A percentile compares a stretch with the other conserved stretches of the same genome.
Evolutionary conservation across 495 filamentous ascomycete species (phyloP).

Genomic region (Hyaloscypha hepaticicola): DNA sequence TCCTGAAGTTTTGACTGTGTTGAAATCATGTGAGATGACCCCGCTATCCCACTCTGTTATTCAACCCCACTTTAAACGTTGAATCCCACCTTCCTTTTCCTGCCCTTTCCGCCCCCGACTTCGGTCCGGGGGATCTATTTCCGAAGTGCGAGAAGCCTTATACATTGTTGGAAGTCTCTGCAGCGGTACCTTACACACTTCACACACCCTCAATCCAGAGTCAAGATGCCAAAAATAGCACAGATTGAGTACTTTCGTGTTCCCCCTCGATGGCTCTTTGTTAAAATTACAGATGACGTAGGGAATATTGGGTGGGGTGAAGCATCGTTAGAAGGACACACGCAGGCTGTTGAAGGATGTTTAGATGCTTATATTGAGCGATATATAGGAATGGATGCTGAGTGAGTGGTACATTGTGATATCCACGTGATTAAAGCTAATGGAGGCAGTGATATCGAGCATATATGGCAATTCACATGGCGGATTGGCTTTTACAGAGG

Average conservation of each 20-base stretch:
- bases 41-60: background rate
- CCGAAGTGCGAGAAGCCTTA: background rate
- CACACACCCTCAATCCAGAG: background rate
- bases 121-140: background rate
- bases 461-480: constrained; percentile 74
- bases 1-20: too few relatives aligned
- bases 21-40: too few relatives aligned
- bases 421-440: constrained; percentile 1
- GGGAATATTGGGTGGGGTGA: constrained; percentile 75
- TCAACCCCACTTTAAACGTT: too few relatives aligned
- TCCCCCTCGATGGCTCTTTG: constrained; percentile 75
- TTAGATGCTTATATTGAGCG: constrained; percentile 64
- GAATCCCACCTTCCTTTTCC: background rate
- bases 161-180: background rate
- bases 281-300: constrained; percentile 67
- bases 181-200: background rate
- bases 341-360: constrained; percentile 72
- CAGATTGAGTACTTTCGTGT: constrained; percentile 74
- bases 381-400: constrained; percentile 68
- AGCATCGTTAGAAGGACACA: constrained; percentile 74
- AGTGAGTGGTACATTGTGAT: constrained; percentile 47
- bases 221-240: constrained; percentile 63
- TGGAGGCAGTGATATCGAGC: constrained; percentile 66
- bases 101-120: background rate
- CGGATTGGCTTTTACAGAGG: constrained; percentile 75